phyloP scores from a whole-genome alignment of 2,329 filamentous ascomycete species.

The Microsporum canis region DNA sequence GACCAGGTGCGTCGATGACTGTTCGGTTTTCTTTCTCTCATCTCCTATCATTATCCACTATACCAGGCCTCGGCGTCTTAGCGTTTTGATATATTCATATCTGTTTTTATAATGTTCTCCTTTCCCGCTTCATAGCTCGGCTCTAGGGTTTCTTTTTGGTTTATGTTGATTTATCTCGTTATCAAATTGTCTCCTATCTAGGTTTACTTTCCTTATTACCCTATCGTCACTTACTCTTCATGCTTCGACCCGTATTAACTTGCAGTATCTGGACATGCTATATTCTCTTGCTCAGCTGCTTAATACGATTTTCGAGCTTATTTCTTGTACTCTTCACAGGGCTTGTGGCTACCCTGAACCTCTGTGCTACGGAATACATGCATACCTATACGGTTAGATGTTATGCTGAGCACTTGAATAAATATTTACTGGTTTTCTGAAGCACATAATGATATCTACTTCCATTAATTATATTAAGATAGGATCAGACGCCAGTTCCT shows the following conservation, averaged over 20 bases:
- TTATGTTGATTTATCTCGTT: not conserved
- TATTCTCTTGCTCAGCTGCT: not conserved
- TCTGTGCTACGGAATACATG: too few species aligned
- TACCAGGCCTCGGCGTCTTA: not conserved
- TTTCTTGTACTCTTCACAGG: not conserved
- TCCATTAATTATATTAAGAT: not conserved
- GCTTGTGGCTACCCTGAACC: too few species aligned
- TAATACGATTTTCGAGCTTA: not conserved
- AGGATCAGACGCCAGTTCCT: conserved; percentile 57
- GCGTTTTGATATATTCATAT: not conserved
- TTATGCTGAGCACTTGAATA: too few species aligned
- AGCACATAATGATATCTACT: not conserved
- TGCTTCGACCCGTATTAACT: not conserved
- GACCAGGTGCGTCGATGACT: not conserved
- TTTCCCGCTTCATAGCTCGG: too few species aligned
- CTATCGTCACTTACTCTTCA: not conserved
- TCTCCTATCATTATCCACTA: not conserved
- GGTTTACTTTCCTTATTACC: not conserved
- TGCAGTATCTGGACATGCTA: not conserved
- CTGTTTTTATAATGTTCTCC: not conserved
- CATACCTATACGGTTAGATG: too few species aligned
- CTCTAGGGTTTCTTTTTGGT: not conserved
- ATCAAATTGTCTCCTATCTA: not conserved
- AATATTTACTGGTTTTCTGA: not conserved
- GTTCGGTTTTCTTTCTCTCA: not conserved